phyloP scores from a whole-genome alignment of 768 basidiomycete genomes.

The Guyanaporus albipodus region DNA sequence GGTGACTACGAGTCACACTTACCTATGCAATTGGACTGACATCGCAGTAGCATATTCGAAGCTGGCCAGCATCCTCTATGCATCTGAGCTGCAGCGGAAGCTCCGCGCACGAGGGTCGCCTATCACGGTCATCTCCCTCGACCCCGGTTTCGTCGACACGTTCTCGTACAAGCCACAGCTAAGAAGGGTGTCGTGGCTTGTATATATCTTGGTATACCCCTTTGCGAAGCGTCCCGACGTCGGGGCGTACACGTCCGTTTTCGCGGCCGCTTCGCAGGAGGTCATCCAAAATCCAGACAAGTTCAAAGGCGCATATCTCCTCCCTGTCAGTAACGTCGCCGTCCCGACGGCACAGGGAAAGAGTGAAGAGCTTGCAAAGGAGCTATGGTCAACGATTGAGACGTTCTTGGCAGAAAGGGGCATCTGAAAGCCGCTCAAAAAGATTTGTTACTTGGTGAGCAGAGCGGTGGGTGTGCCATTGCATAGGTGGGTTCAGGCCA shows the following conservation, averaged over 20 bases:
- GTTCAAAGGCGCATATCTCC: slow-evolving; percentile 32
- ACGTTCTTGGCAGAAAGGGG: slow-evolving; percentile 21
- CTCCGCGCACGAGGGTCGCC: slow-evolving; percentile 29
- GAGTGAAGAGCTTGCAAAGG: slow-evolving; percentile 24
- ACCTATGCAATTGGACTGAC: neutral
- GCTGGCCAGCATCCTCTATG: slow-evolving; percentile 48
- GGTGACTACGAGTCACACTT: slow-evolving; percentile 32
- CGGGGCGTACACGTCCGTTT: slow-evolving; percentile 27
- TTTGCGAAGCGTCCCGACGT: slow-evolving; percentile 16
- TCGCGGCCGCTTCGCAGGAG: slow-evolving; percentile 30
- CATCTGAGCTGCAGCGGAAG: slow-evolving; percentile 45
- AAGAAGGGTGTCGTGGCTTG: slow-evolving; percentile 16
- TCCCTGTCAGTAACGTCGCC: slow-evolving; percentile 21
- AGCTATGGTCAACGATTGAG: slow-evolving; percentile 30
- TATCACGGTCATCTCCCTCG: slow-evolving; percentile 26
- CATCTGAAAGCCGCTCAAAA: slow-evolving; percentile 7
- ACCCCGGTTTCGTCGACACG: slow-evolving; percentile 34
- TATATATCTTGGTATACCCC: slow-evolving; percentile 17
- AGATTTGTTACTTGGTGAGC: neutral
- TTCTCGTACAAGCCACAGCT: slow-evolving; percentile 24
- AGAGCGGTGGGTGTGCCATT: too few species aligned
- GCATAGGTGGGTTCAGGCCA: too few species aligned
- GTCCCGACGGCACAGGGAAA: slow-evolving; percentile 9
- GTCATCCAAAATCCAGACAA: slow-evolving; percentile 17
- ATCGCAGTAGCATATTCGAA: slow-evolving; percentile 43